A percentile compares a stretch with the other conserved stretches of the same genome.
These are phyloP conservation scores for Diddensiella transvaalensis DNA, from an alignment of 805 yeast species.

Conservation along the genomic window DNA sequence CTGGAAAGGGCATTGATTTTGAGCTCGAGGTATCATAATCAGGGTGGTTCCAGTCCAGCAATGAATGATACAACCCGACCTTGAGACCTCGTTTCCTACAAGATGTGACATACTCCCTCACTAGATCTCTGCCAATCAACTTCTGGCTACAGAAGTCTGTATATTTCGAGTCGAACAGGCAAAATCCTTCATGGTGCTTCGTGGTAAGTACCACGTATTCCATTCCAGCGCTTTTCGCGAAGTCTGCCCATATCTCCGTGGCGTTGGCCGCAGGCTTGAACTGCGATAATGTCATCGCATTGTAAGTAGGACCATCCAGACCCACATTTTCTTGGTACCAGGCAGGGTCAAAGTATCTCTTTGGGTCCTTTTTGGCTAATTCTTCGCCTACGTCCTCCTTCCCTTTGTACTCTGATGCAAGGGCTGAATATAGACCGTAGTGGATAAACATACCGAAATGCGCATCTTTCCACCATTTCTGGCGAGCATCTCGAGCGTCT, in stretches of 20 bases:
- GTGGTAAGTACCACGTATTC: conserved; percentile 18
- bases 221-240: conserved; percentile 16
- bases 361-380: neutral
- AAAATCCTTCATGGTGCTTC: conserved; percentile 22
- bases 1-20: conserved; percentile 14
- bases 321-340: conserved; percentile 18
- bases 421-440: conserved; percentile 17
- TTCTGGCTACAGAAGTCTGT: conserved; percentile 9
- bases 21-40: conserved; percentile 14
- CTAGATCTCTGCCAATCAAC: conserved; percentile 14
- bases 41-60: conserved; percentile 21
- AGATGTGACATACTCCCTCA: conserved; percentile 11
- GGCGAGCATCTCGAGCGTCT: conserved; percentile 8
- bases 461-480: conserved; percentile 19
- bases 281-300: conserved; percentile 7
- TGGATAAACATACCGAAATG: conserved; percentile 22
- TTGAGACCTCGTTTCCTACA: conserved; percentile 12
- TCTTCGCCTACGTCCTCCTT: neutral
- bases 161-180: conserved; percentile 12
- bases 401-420: conserved; percentile 18
- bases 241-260: conserved; percentile 16
- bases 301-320: conserved; percentile 14
- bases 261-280: conserved; percentile 7
- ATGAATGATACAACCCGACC: conserved; percentile 18
- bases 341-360: conserved; percentile 12